Conservation (phyloP, 1,139 yeast species). For the Torulaspora globosa region DNA sequence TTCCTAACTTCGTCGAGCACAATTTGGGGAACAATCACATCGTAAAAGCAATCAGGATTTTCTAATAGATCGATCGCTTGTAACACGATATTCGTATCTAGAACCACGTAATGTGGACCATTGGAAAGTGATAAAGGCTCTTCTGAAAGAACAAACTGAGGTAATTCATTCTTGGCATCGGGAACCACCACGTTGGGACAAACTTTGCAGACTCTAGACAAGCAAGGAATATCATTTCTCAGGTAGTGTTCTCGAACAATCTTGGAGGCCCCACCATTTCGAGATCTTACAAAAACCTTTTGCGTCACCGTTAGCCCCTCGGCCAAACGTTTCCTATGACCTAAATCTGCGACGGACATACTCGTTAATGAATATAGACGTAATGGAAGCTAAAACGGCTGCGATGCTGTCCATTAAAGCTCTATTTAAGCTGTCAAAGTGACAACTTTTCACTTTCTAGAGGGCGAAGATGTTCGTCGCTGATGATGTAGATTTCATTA, state of each 20-base stretch:
- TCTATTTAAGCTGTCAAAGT: neutral
- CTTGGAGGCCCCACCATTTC: conserved; percentile 86
- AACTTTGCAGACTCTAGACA: conserved; percentile 60
- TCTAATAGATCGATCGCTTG: conserved; percentile 90
- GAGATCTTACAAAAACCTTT: conserved; percentile 86
- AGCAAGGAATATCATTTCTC: conserved; percentile 88
- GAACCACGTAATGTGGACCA: conserved; percentile 69
- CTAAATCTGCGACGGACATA: conserved; percentile 20
- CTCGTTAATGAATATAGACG: neutral
- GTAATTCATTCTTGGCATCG: conserved; percentile 42
- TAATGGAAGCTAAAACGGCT: neutral
- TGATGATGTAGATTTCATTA: too few species aligned
- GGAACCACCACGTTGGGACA: conserved; percentile 46
- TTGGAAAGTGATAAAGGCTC: conserved; percentile 39
- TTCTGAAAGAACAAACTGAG: conserved; percentile 42
- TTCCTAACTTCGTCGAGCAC: conserved; percentile 91
- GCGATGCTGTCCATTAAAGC: neutral
- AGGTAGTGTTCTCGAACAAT: conserved; percentile 91
- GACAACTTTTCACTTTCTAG: conserved; percentile 3
- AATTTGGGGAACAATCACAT: conserved; percentile 89
- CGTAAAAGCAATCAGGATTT: conserved; percentile 69
- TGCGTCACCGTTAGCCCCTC: conserved; percentile 74
- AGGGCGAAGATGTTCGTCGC: neutral
- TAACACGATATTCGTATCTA: conserved; percentile 85
- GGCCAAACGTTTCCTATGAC: conserved; percentile 30